phyloP scores from a whole-genome alignment of 2,329 filamentous ascomycete species.

The Huntiella moniliformis region DNA sequence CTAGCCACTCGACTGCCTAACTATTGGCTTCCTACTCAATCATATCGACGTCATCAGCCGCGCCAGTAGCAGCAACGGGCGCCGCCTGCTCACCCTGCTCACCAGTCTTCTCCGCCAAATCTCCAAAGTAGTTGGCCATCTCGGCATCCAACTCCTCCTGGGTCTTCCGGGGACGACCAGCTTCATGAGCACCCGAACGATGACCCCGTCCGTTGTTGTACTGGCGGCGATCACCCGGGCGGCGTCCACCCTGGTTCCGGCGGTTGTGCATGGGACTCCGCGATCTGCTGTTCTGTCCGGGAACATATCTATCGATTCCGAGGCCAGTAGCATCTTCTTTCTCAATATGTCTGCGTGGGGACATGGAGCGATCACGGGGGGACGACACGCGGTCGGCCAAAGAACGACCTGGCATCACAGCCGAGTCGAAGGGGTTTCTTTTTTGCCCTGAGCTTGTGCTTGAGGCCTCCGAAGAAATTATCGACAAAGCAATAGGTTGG shows the following conservation, averaged over 20 bases:
- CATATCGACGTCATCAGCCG: slow-evolving; percentile 48
- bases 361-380: slow-evolving; percentile 44
- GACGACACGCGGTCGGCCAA: slow-evolving; percentile 42
- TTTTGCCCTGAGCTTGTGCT: slow-evolving; percentile 13
- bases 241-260: slow-evolving; percentile 25
- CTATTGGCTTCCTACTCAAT: slow-evolving; percentile 31
- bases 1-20: no score
- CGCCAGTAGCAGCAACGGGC: not conserved
- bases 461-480: slow-evolving; percentile 33
- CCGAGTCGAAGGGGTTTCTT: slow-evolving; percentile 38
- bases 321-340: slow-evolving; percentile 42
- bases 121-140: slow-evolving; percentile 83
- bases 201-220: slow-evolving; percentile 14
- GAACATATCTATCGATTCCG: slow-evolving; percentile 64
- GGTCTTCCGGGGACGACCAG: slow-evolving; percentile 56
- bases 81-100: slow-evolving; percentile 11
- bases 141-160: slow-evolving; percentile 87
- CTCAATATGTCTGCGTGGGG: slow-evolving; percentile 27
- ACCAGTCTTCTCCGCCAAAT: slow-evolving; percentile 13
- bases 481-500: slow-evolving; percentile 59
- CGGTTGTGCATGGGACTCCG: slow-evolving; percentile 31
- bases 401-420: slow-evolving; percentile 35
- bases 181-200: slow-evolving; percentile 14
- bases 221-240: slow-evolving; percentile 31
- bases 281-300: slow-evolving; percentile 33